Base-by-base conservation (phyloP, 1,284 basidiomycete genomes). In the Puccinia hordei region DNA sequence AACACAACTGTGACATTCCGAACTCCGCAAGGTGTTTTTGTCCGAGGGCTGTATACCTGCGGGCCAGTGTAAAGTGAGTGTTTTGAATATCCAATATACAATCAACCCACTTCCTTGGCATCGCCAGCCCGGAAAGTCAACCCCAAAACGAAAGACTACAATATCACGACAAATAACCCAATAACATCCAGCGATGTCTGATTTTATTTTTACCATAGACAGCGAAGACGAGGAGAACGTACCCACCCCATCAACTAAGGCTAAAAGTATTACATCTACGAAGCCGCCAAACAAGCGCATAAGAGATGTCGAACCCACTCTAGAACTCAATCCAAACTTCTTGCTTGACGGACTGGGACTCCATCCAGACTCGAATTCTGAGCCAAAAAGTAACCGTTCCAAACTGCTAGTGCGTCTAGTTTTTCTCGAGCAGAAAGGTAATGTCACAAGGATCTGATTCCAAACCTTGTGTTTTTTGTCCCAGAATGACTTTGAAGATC, bases 401-500 rank as follows among this genome's bases (percentile, higher is more conserved):
- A 51, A 51, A 33, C 19, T 73, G 10, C 46, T 80, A 22, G 44
- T 80, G 22, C 33, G 55, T 41, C 27, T 15, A 24, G 17, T n/a
- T 12, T 8, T 22, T 17, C 1, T 15, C 41, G 65, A 27, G 6
- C 9, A n/a, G 59, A 38, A 10, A 44, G 38, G 13, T 33, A 41
- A 61, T 44, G 9, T 46, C 15, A 8, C 49, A 24, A 33, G 55
- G 27, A 12, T 72, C 15, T 55, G 35, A 33, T 41, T 65, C 9
- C 10, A 46, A 22, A 44, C 17, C 35, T 35, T 61, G 17, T 33
- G 5, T 51, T 24, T 68, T 77, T 22, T 51, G 30, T 53, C 5
- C 6, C 24, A 73, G 69, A 80, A 84, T 82, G 83, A 84, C 73
- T 73, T 83, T 10, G 83, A 83, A 44, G 84, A 85, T 53, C 82